A percentile compares a stretch with the other conserved stretches of the same genome.
phyloP scores from a whole-genome alignment of 768 basidiomycete genomes.

The Boletus rubropictus region DNA sequence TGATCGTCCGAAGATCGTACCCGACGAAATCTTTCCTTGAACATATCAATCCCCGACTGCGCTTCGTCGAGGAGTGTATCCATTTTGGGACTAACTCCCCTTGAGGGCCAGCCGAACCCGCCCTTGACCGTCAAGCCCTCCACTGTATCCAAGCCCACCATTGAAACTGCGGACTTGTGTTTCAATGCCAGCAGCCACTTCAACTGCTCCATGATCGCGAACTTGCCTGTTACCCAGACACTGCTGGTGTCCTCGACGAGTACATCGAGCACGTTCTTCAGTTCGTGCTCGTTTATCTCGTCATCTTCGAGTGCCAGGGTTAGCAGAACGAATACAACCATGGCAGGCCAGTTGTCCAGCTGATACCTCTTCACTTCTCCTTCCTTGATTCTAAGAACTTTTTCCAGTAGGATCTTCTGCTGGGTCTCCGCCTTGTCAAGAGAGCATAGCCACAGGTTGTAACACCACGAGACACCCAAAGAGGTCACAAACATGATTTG shows the following conservation, averaged over 20 bases:
- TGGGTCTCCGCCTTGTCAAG: slow-evolving; percentile 28
- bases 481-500: slow-evolving; percentile 13
- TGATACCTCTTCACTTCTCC: not conserved
- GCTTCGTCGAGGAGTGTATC: not conserved
- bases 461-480: slow-evolving; percentile 27
- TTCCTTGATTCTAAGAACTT: not conserved
- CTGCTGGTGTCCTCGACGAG: slow-evolving; percentile 3
- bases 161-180: too few species aligned
- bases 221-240: slow-evolving; percentile 6
- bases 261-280: not conserved
- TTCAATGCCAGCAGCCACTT: not conserved
- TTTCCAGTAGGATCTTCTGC: slow-evolving; percentile 1
- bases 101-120: not conserved
- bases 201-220: not conserved
- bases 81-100: not conserved
- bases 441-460: slow-evolving; percentile 27
- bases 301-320: slow-evolving; percentile 5
- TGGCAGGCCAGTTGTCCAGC: slow-evolving; percentile 9
- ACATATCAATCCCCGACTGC: not conserved
- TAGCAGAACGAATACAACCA: slow-evolving; percentile 10
- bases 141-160: not conserved
- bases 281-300: not conserved
- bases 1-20: not conserved
- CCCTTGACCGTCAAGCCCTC: not conserved
- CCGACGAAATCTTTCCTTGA: not conserved